Evolutionary conservation across 139 green algal genomes (phyloP).

Genomic region (Tetradesmus obliquus): DNA sequence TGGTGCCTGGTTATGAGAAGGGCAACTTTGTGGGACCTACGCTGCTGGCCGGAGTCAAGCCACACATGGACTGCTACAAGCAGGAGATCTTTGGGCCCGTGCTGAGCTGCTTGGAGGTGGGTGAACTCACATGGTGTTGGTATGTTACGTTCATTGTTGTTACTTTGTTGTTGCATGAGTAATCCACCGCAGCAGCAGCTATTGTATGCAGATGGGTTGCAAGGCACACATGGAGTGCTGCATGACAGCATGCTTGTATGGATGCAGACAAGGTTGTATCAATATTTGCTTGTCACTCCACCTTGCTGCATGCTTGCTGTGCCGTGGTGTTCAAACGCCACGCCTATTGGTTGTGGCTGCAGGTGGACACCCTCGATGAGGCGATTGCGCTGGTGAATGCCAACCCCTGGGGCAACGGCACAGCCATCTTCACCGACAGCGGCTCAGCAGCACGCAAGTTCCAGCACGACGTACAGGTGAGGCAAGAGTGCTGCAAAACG

Average conservation of each 20-base stretch:
- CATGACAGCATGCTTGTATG: not conserved
- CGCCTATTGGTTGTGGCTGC: not conserved
- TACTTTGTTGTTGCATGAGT: not conserved
- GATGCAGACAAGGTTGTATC: too few relatives aligned
- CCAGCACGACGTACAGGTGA: conserved; percentile 73
- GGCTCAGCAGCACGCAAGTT: conserved; percentile 89
- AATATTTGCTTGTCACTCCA: too few relatives aligned
- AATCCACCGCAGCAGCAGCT: not conserved
- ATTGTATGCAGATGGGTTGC: not conserved
- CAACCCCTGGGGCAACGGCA: conserved; percentile 96
- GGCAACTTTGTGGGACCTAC: conserved; percentile 97
- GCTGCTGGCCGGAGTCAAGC: conserved; percentile 82
- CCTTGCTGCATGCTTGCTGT: not conserved
- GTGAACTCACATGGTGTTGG: not conserved
- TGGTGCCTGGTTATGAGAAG: conserved; percentile 74
- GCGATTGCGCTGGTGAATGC: conserved; percentile 90
- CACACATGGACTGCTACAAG: conserved; percentile 90
- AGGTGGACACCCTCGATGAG: conserved; percentile 79
- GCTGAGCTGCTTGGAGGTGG: conserved; percentile 86
- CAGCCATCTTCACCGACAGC: conserved; percentile 91
- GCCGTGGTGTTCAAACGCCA: too few relatives aligned
- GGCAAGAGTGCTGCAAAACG: not conserved
- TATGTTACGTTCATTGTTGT: not conserved
- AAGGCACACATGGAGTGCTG: not conserved
- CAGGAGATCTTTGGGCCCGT: conserved; percentile 98